Percentiles rank a stretch among this genome's conserved stretches.
phyloP scores from a whole-genome alignment of 1,139 yeast genomes.

The Nakaseomyces bracarensis region DNA sequence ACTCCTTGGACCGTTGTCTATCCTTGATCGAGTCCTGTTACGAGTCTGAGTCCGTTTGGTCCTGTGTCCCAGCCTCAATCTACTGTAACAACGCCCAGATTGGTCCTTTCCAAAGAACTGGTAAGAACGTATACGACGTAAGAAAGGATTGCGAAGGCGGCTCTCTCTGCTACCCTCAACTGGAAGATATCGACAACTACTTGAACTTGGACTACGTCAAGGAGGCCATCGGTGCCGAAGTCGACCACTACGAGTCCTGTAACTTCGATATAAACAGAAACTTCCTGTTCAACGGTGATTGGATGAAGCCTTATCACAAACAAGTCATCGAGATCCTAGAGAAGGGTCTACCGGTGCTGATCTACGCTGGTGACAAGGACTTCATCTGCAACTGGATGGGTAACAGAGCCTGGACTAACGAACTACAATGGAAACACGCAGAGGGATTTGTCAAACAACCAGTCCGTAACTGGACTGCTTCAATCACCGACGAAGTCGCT shows the following conservation, averaged over 20 bases:
- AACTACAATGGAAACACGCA: slow-evolving; percentile 56
- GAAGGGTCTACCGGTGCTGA: slow-evolving; percentile 56
- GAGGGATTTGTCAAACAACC: slow-evolving; percentile 43
- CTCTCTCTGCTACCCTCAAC: slow-evolving; percentile 68
- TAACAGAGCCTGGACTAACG: slow-evolving; percentile 74
- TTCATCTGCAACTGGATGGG: slow-evolving; percentile 85
- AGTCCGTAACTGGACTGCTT: slow-evolving; percentile 33
- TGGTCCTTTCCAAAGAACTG: slow-evolving; percentile 84
- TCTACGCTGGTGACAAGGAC: slow-evolving; percentile 82
- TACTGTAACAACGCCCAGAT: slow-evolving; percentile 84
- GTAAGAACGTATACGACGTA: slow-evolving; percentile 88
- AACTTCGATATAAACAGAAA: slow-evolving; percentile 76
- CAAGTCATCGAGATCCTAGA: slow-evolving; percentile 50
- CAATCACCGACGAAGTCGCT: slow-evolving; percentile 39
- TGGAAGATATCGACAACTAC: slow-evolving; percentile 59
- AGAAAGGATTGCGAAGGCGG: slow-evolving; percentile 73
- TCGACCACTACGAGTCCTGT: slow-evolving; percentile 74
- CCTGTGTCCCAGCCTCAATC: slow-evolving; percentile 88
- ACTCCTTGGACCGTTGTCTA: slow-evolving; percentile 71
- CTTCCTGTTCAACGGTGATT: slow-evolving; percentile 80
- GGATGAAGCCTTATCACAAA: slow-evolving; percentile 81
- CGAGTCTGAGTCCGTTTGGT: slow-evolving; percentile 65
- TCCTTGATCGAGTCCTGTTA: slow-evolving; percentile 76
- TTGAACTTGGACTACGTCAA: slow-evolving; percentile 62
- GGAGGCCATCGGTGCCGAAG: slow-evolving; percentile 87